Base-by-base conservation (phyloP, 768 basidiomycete genomes). In the Pleurotus citrinopileatus region DNA sequence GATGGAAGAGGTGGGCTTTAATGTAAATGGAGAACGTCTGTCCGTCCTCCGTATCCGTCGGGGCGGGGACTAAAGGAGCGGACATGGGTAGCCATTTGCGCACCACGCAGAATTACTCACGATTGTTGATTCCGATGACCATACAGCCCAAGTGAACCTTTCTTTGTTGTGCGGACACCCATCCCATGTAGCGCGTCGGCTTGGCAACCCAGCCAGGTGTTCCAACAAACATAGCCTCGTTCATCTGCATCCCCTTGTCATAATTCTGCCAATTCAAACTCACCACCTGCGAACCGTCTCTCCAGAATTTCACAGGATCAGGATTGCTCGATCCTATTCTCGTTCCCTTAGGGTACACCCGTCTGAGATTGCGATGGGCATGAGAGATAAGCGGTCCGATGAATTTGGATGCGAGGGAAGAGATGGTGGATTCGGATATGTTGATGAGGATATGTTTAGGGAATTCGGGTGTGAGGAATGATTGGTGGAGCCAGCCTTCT, bases 201-300 rank as follows among this genome's bases (percentile, higher is more conserved):
- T 81, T 82, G 28, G 72, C 63, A 1, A 81, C 75, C 81, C 80
- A 86, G 1, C 83, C 84, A 2, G 66, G 60, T 2, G 73, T 79
- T 0, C 80, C 84, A 0, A 73, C 72, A 60, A 85, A 86, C 76
- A 86, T 73, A 0, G 73, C 84, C 62, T 84, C 85, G 58, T 85
- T 84, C 20, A 86, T 62, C 57, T 82, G 81, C 77, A 81, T 79
- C 1, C 78, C 77, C 1, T 57, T 60, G 60, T 85, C 83, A 59
- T 76, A 82, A n/a, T 68, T 70, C 65, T 86, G 83, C 84, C 84
- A 84, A 57, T 86, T 85, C 38, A 86, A 65, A 32, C 77, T 75
- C 0, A 75, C 76, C 8, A 86, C 70, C 47, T 86, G 84, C 3
- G 81, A 76, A 2, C 84, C 84, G 37, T 67, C 73, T 15, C 75